phyloP scores from a whole-genome alignment of 345 rosid species.

The Aquilaria yunnanensis region DNA sequence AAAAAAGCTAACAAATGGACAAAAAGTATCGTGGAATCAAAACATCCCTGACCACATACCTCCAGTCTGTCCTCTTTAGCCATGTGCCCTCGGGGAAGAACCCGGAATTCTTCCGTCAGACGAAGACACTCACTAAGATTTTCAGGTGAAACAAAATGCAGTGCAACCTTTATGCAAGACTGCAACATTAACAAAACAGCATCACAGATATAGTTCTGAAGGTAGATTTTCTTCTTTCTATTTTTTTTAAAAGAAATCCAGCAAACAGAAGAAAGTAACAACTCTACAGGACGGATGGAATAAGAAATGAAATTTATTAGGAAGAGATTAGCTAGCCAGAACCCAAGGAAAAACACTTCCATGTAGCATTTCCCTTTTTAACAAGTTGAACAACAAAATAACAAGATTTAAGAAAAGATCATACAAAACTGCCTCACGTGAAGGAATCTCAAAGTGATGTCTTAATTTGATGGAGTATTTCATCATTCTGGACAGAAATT shows the following conservation, averaged over 20 bases:
- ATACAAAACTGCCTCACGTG: too few relatives aligned
- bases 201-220: background rate
- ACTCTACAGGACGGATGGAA: too few relatives aligned
- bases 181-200: conserved; percentile 10
- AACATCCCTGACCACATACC: conserved; percentile 18
- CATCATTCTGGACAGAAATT: too few relatives aligned
- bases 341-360: too few relatives aligned
- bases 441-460: too few relatives aligned
- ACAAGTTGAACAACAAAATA: too few relatives aligned
- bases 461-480: too few relatives aligned
- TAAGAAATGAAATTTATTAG: background rate
- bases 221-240: background rate
- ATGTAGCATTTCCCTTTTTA: too few relatives aligned
- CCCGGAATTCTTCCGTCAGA: conserved; percentile 47
- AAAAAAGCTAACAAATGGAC: background rate
- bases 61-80: conserved; percentile 46
- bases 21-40: background rate
- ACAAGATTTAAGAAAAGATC: too few relatives aligned
- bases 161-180: conserved; percentile 49
- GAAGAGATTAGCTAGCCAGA: too few relatives aligned
- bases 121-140: conserved; percentile 47
- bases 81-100: conserved; percentile 39
- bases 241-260: too few relatives aligned
- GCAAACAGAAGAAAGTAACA: too few relatives aligned
- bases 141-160: conserved; percentile 56